A percentile compares a stretch with the other conserved stretches of the same genome.
These are phyloP conservation scores for Kappamyces sp. DNA, from an alignment of 192 early-diverging fungal species.

Conservation along the genomic window DNA sequence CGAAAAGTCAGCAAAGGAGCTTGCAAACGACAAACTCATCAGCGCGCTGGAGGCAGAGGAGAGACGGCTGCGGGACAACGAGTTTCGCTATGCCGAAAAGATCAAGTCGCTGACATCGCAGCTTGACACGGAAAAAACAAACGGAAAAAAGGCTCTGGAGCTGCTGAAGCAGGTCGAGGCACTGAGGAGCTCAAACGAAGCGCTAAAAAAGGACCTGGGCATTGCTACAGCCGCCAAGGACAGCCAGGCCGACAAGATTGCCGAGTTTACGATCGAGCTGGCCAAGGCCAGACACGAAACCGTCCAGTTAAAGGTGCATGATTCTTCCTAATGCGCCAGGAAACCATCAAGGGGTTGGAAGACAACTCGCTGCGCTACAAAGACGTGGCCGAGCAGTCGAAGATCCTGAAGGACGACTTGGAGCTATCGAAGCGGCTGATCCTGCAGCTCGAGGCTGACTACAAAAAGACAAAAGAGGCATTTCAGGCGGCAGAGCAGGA, in stretches of 20 bases:
- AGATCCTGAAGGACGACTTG: too few species aligned
- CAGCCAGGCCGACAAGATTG: too few species aligned
- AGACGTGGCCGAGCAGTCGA: too few species aligned
- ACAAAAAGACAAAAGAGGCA: not conserved
- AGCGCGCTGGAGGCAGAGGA: constrained; percentile 34
- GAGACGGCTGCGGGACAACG: constrained; percentile 20
- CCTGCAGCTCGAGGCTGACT: not conserved
- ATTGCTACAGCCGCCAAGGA: too few species aligned
- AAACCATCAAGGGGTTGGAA: too few species aligned
- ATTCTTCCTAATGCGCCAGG: too few species aligned
- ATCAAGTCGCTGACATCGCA: constrained; percentile 27
- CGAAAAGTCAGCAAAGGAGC: not conserved
- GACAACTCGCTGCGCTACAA: too few species aligned
- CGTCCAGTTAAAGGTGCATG: too few species aligned
- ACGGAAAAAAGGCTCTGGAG: not conserved
- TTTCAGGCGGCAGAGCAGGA: constrained; percentile 24
- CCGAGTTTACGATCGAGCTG: too few species aligned
- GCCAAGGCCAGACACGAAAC: too few species aligned
- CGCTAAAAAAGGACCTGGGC: too few species aligned
- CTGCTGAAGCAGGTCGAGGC: not conserved
- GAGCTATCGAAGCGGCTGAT: not conserved
- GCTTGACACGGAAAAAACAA: constrained; percentile 12
- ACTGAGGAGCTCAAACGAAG: constrained; percentile 2
- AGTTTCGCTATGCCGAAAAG: constrained; percentile 26
- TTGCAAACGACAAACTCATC: constrained; percentile 27